Evolutionary conservation across 2,329 filamentous ascomycete species (phyloP).

Genomic region (Penicillium capsulatum): DNA sequence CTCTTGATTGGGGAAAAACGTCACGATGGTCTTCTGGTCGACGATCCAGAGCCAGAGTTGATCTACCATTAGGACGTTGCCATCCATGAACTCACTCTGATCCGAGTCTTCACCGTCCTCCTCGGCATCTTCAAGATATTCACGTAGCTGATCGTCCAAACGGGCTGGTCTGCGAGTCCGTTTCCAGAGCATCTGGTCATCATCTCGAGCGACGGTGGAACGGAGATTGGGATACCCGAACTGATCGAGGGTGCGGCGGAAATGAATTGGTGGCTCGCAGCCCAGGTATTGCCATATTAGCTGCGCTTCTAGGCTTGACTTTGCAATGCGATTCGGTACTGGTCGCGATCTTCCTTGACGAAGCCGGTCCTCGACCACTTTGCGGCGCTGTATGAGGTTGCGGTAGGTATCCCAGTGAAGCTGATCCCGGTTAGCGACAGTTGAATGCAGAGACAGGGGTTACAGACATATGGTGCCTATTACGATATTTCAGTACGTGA

Average conservation of each 20-base stretch:
- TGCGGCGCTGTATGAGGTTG: conserved; percentile 54
- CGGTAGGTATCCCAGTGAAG: conserved; percentile 63
- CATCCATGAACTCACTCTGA: conserved; percentile 26
- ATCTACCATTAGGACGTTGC: conserved; percentile 61
- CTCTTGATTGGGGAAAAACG: conserved; percentile 35
- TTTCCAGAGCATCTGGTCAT: conserved; percentile 66
- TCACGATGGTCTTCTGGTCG: conserved; percentile 33
- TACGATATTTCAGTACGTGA: background rate
- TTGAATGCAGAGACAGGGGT: background rate
- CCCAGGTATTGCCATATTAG: conserved; percentile 62
- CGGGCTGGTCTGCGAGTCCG: conserved; percentile 52
- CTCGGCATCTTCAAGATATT: conserved; percentile 35
- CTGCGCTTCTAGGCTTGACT: conserved; percentile 54
- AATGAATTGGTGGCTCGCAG: conserved; percentile 58
- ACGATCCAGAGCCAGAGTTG: conserved; percentile 57
- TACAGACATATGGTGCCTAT: conserved; percentile 30
- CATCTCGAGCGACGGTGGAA: conserved; percentile 58
- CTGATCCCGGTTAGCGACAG: conserved; percentile 25
- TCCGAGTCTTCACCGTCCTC: conserved; percentile 14
- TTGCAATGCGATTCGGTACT: conserved; percentile 52
- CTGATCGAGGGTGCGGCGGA: conserved; percentile 60
- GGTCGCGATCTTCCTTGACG: conserved; percentile 54
- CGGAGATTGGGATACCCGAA: conserved; percentile 59
- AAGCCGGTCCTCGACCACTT: conserved; percentile 52
- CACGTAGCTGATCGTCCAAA: conserved; percentile 38